Percentiles rank a stretch among this genome's conserved stretches.
Evolutionary conservation across 2,329 filamentous ascomycete genomes (phyloP).

Genomic region (Penicillium sclerotiorum): DNA sequence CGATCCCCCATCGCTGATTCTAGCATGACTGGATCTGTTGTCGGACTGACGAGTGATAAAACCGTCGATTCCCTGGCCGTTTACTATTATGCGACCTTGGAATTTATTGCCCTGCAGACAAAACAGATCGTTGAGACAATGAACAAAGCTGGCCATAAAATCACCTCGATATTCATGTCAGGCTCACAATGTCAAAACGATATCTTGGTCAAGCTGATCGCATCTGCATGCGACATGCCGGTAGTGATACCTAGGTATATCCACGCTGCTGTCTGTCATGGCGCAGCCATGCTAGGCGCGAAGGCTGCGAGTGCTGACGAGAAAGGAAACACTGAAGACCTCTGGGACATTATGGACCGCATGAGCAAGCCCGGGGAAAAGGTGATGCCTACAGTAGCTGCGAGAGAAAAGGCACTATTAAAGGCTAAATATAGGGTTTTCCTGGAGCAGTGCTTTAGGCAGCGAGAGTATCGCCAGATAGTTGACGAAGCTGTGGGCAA

Average conservation of each 20-base stretch:
- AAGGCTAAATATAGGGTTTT: slow-evolving; percentile 95
- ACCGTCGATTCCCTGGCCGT: slow-evolving; percentile 83
- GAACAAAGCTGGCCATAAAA: slow-evolving; percentile 85
- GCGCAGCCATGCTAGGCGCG: slow-evolving; percentile 96
- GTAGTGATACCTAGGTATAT: slow-evolving; percentile 93
- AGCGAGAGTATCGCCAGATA: slow-evolving; percentile 77
- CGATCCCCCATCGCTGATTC: slow-evolving; percentile 90
- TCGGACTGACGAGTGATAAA: slow-evolving; percentile 85
- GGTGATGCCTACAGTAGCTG: slow-evolving; percentile 72
- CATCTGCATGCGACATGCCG: slow-evolving; percentile 87
- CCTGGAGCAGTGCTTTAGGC: slow-evolving; percentile 83
- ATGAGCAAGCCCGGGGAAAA: slow-evolving; percentile 93
- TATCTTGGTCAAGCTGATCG: slow-evolving; percentile 86
- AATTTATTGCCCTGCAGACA: slow-evolving; percentile 97
- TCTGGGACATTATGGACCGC: slow-evolving; percentile 97
- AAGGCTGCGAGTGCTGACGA: slow-evolving; percentile 87
- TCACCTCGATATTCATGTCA: slow-evolving; percentile 97
- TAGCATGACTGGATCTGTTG: slow-evolving; percentile 86
- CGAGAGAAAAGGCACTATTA: slow-evolving; percentile 75
- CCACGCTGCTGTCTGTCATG: slow-evolving; percentile 92
- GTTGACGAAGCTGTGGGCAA: slow-evolving; percentile 65
- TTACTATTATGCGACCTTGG: slow-evolving; percentile 94
- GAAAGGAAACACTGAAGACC: slow-evolving; percentile 76
- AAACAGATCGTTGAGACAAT: slow-evolving; percentile 92
- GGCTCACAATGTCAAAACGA: slow-evolving; percentile 96